Base-by-base conservation (phyloP, 2,329 filamentous ascomycete species). In the Chlorencoelia australis region DNA sequence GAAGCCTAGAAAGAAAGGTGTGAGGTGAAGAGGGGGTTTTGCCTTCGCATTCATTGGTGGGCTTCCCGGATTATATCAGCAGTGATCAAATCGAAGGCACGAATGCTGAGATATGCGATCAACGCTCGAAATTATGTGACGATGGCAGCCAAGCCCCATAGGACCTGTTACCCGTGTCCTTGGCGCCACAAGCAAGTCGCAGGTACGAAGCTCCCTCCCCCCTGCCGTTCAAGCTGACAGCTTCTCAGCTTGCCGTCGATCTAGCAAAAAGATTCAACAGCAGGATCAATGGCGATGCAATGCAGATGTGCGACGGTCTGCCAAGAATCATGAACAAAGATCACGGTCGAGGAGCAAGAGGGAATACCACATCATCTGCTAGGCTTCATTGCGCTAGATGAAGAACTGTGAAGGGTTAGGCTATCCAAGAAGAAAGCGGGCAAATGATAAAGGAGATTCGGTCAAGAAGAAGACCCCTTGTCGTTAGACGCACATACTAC, bases 261-360 rank as follows among this genome's bases (percentile, higher is more conserved):
- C 64, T 98, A 35, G 91, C 93, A 1, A 69, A 69, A 27, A 75
- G 71, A 15, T 88, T 87, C 61, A 79, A 91, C 58, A 91, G 93
- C 54, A 93, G 98, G 59, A 74, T 98, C 35, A 98, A 98, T 56
- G 85, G 85, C 30, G 91, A 98, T 67, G 91, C 91, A 24, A 94
- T 98, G 87, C 91, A 98, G 58, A 78, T 98, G 63, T 98, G 98
- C 59, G 72, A 74, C 35, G 91, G 91, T 3, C 66, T 98, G 28
- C 87, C 91, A 4, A 80, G 96, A 45, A 89, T 96, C 49, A 98
- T 93, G 17, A 98, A 98, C 60, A 94, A n/a, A 96, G 57, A 82
- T 96, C 40, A 75, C 83, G 0, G 35, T 55, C 1, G 69, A 76
- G 14, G 89, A 96, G 57, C 79, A 78, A 52, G 73, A 80, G 42